Conservation (phyloP, 1,284 basidiomycete genomes). For the Pulveroboletus sp. region DNA sequence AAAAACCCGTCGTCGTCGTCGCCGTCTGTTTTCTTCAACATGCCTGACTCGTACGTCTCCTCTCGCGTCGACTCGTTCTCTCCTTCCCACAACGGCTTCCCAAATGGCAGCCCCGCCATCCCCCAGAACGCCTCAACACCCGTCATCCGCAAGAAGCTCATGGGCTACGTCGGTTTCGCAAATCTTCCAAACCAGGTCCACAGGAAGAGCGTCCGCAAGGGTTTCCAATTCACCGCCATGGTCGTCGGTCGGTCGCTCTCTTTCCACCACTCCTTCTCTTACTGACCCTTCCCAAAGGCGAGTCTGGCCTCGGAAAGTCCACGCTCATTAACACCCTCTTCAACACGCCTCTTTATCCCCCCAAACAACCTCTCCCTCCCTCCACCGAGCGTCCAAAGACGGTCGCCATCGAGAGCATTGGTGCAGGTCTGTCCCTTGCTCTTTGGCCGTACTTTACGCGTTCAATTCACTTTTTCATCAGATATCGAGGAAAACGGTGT, state of each 20-base stretch:
- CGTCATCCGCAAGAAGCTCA: conserved; percentile 88
- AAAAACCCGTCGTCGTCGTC: conserved; percentile 41
- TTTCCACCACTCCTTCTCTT: conserved; percentile 19
- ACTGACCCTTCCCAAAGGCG: conserved; percentile 56
- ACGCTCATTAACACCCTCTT: conserved; percentile 98
- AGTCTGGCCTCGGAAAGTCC: conserved; percentile 96
- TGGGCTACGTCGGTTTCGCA: conserved; percentile 88
- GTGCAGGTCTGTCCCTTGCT: conserved; percentile 65
- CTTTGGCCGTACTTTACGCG: background rate
- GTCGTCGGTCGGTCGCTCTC: conserved; percentile 79
- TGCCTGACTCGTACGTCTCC: conserved; percentile 75
- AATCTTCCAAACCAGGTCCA: conserved; percentile 98
- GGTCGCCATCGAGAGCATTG: conserved; percentile 94
- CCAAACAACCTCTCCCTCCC: conserved; percentile 81
- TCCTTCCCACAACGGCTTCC: conserved; percentile 52
- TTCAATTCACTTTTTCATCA: conserved; percentile 42
- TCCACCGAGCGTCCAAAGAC: conserved; percentile 88
- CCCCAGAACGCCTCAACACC: conserved; percentile 50
- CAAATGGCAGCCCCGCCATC: conserved; percentile 62
- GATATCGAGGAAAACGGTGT: conserved; percentile 98
- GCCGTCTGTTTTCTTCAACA: conserved; percentile 38
- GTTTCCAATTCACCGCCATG: conserved; percentile 96
- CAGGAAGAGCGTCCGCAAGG: conserved; percentile 93
- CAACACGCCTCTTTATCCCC: conserved; percentile 90
- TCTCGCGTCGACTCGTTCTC: conserved; percentile 59